These are phyloP conservation scores for Clitoria ternatea DNA, from an alignment of 306 rosid species.

Conservation along the genomic window DNA sequence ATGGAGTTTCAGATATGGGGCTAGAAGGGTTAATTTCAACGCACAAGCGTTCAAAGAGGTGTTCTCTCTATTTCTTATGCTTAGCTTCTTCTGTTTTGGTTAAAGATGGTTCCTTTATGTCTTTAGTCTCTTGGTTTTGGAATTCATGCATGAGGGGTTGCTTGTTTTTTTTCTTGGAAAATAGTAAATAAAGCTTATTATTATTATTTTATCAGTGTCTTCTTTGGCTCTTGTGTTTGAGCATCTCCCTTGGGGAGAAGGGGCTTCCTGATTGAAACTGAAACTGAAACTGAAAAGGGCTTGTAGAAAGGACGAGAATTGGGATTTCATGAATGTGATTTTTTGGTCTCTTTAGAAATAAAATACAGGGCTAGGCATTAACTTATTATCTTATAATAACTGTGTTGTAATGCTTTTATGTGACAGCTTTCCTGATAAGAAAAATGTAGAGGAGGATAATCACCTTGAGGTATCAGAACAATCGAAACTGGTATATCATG, in stretches of 20 bases:
- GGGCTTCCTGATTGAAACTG: conserved; percentile 15
- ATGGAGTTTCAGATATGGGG: conserved; percentile 55
- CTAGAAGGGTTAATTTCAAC: conserved; percentile 48
- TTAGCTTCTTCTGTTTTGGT: conserved; percentile 10
- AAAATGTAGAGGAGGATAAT: conserved; percentile 33
- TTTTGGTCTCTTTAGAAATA: background rate
- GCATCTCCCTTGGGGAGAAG: conserved; percentile 11
- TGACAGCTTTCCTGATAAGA: conserved; percentile 72
- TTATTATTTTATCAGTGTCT: conserved; percentile 15
- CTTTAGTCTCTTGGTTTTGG: conserved; percentile 5
- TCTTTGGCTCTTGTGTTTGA: conserved; percentile 18
- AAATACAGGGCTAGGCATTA: background rate
- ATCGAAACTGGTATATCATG: conserved; percentile 69
- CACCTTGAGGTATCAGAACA: conserved; percentile 44
- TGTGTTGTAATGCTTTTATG: conserved; percentile 23
- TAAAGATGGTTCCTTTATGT: conserved; percentile 26
- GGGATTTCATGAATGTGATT: background rate
- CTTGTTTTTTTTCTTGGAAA: background rate
- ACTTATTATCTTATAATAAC: conserved; percentile 4
- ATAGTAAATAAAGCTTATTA: conserved; percentile 37
- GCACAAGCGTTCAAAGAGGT: conserved; percentile 82
- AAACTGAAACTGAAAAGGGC: conserved; percentile 13
- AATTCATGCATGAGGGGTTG: conserved; percentile 18
- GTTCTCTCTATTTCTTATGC: background rate
- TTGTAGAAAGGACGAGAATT: conserved; percentile 8